These are phyloP conservation scores for Xylariaceae sp. DNA, from an alignment of 2,329 filamentous ascomycete genomes.

Conservation along the genomic window DNA sequence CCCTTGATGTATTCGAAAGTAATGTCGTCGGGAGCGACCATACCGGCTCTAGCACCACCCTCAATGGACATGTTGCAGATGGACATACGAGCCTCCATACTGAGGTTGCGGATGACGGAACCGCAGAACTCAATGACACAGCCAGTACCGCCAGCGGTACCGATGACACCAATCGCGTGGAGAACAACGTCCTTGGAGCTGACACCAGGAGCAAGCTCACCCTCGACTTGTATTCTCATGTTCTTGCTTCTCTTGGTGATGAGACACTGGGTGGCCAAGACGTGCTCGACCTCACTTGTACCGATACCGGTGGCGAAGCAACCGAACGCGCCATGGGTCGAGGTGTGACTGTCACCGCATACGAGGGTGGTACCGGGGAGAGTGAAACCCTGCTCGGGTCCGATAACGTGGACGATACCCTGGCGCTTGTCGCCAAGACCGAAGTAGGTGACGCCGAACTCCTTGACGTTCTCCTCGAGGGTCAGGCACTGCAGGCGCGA, in stretches of 20 bases:
- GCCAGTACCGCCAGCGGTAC: conserved; percentile 90
- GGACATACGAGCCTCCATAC: conserved; percentile 97
- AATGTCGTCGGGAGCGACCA: conserved; percentile 91
- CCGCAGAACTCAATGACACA: conserved; percentile 97
- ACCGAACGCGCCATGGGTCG: conserved; percentile 95
- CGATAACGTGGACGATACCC: conserved; percentile 97
- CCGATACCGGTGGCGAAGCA: conserved; percentile 94
- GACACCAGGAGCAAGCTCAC: conserved; percentile 81
- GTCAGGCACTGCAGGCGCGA: conserved; percentile 91
- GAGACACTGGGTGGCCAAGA: conserved; percentile 90
- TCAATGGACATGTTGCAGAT: conserved; percentile 99
- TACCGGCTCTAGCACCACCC: conserved; percentile 87
- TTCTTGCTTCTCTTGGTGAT: conserved; percentile 96
- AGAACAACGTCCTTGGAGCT: conserved; percentile 95
- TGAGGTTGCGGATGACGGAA: conserved; percentile 80
- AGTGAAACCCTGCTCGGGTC: conserved; percentile 97
- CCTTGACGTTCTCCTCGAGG: conserved; percentile 94
- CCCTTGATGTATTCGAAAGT: conserved; percentile 96
- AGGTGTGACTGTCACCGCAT: conserved; percentile 96
- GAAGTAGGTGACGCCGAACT: conserved; percentile 95
- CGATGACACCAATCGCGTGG: conserved; percentile 87
- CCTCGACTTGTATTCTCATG: conserved; percentile 95
- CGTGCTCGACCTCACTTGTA: conserved; percentile 97
- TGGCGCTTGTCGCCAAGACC: conserved; percentile 94
- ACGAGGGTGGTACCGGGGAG: conserved; percentile 95